Conservation (phyloP, 495 filamentous ascomycete species). For the Annulohypoxylon moriforme region DNA sequence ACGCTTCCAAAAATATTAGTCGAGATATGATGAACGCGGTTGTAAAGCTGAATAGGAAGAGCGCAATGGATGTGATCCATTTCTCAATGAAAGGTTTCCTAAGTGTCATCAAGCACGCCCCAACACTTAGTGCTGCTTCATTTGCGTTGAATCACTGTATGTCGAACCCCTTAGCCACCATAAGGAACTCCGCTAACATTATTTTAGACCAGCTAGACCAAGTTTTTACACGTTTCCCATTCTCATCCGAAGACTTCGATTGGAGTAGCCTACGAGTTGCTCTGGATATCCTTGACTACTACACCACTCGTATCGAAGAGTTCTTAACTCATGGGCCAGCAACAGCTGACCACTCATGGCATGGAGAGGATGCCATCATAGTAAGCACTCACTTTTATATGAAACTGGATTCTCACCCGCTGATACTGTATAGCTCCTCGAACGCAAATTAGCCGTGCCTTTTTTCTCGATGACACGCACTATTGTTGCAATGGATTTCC, state of each 20-base stretch:
- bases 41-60: constrained; percentile 57
- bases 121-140: constrained; percentile 50
- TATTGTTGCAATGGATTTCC: constrained; percentile 40
- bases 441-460: constrained; percentile 52
- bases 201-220: constrained; percentile 55
- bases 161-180: constrained; percentile 14
- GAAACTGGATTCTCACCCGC: neutral
- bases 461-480: constrained; percentile 58
- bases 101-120: constrained; percentile 53
- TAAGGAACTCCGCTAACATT: constrained; percentile 18
- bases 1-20: constrained; percentile 51
- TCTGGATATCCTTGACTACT: constrained; percentile 54
- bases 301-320: constrained; percentile 52
- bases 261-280: constrained; percentile 56
- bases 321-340: constrained; percentile 47
- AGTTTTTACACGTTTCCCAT: constrained; percentile 57
- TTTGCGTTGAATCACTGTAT: constrained; percentile 55
- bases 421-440: constrained; percentile 43
- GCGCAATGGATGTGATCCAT: constrained; percentile 58
- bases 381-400: constrained; percentile 20
- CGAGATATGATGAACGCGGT: constrained; percentile 54
- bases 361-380: constrained; percentile 58
- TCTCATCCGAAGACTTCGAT: constrained; percentile 51
- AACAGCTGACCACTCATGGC: constrained; percentile 44
- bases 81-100: constrained; percentile 54